Conservation (phyloP, 2,329 filamentous ascomycete genomes). For the Penicillium sclerotigenum region DNA sequence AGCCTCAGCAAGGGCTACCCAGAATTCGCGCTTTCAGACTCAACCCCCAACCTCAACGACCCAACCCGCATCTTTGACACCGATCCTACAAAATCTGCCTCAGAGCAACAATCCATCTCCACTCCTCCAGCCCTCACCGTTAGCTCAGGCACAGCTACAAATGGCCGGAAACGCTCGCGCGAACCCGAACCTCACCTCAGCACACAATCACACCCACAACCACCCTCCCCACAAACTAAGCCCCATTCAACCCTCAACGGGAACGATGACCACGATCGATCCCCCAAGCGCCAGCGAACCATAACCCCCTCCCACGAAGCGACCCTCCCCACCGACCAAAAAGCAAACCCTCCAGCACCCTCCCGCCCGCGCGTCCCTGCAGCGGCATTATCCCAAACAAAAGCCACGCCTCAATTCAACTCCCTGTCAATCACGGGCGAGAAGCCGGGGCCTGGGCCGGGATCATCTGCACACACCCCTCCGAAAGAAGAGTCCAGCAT, state of each 20-base stretch:
- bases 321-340: conserved; percentile 4
- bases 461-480: not conserved
- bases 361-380: conserved; percentile 22
- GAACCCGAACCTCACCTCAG: conserved; percentile 30
- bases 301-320: conserved; percentile 17
- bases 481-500: conserved; percentile 13
- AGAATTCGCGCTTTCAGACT: conserved; percentile 20
- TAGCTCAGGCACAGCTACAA: conserved; percentile 19
- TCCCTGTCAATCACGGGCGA: not conserved
- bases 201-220: conserved; percentile 7
- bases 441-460: not conserved
- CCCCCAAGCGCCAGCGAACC: conserved; percentile 40
- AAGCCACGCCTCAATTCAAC: not conserved
- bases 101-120: conserved; percentile 38
- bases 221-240: conserved; percentile 1
- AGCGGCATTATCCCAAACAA: conserved; percentile 5
- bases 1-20: conserved; percentile 45
- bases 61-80: conserved; percentile 27
- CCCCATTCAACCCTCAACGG: conserved; percentile 21
- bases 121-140: conserved; percentile 32
- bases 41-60: conserved; percentile 18
- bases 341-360: conserved; percentile 6
- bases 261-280: conserved; percentile 28
- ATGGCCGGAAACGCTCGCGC: conserved; percentile 41
- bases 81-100: conserved; percentile 32